Base-by-base conservation (phyloP, 192 early-diverging fungal species). In the Tieghemiomyces parasiticus region DNA sequence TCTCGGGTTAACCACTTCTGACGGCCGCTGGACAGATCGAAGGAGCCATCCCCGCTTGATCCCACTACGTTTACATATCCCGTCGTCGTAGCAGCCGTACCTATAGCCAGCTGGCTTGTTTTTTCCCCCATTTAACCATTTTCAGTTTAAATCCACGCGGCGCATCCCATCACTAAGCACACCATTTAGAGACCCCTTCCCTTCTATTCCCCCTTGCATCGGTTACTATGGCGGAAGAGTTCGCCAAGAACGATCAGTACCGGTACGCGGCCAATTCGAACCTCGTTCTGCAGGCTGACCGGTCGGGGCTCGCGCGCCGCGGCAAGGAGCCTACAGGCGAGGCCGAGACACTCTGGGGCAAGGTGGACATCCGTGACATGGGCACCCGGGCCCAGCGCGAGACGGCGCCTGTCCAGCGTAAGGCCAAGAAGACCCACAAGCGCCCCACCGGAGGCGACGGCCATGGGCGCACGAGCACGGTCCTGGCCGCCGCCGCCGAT, bases 291-390 rank as follows among this genome's bases (percentile, higher is more conserved):
- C 87, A 91, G 35, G 87, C 91, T 19, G 90, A 95, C 69, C 79
- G 96, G 25, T 79, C 84, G 48, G 76, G 77, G 20, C 71, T 84
- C 49, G 81, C 85, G 34, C 84, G 91, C 30, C 81, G 93, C 44
- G 86, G 88, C 70, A 79, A 91, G 61, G 92, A 97, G 64, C 91
- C 92, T 20, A 91, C 87, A 34, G 94, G 93, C n/a, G 95, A 97
- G 63, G 81, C 90, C 44, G 94, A 94, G 70, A 82, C 91, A 4
- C 75, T 99, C 24, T 86, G 80, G 73, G 95, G 93, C 31, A 76
- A 81, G 35, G 84, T 99, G 19, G 81, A 90, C 70, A 72, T 80
- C 2, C 85, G 84, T 62, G 77, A 86, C 32, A 90, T 99, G 75
- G 96, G 96, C 58, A 75, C 79, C 56, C 72, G 82, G 14, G 90